Evolutionary conservation across 2,329 filamentous ascomycete genomes (phyloP).

Genomic region (Zymoseptoria ardabiliae): DNA sequence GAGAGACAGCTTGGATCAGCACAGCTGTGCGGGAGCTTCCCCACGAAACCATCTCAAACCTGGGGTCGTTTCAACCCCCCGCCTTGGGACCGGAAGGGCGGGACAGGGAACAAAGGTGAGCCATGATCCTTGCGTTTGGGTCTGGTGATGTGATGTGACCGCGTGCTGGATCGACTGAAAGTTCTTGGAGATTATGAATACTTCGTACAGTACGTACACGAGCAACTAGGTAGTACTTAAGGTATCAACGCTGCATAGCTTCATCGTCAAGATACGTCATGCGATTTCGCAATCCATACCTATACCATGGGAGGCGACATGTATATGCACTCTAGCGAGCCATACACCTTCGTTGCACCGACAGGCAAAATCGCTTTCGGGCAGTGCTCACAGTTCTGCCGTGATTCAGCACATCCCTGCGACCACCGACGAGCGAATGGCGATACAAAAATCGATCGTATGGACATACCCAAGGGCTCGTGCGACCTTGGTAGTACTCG

Average conservation of each 20-base stretch:
- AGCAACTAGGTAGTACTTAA: too few species aligned
- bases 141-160: background rate
- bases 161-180: too few species aligned
- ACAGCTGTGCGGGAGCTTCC: background rate
- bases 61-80: background rate
- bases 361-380: too few species aligned
- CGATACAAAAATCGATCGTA: background rate
- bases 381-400: background rate
- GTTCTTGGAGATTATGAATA: too few species aligned
- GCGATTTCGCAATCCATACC: too few species aligned
- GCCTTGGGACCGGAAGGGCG: background rate
- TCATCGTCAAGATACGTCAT: too few species aligned
- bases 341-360: too few species aligned
- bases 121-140: background rate
- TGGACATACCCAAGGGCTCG: background rate
- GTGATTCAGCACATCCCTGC: background rate
- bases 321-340: too few species aligned
- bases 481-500: background rate
- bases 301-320: too few species aligned
- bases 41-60: background rate
- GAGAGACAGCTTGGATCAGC: too few species aligned
- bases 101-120: background rate
- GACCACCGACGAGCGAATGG: background rate
- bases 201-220: too few species aligned
- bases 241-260: too few species aligned